Base-by-base conservation (phyloP, 352 stramenopile species). In the Phytopythium cucurbitacearum region DNA sequence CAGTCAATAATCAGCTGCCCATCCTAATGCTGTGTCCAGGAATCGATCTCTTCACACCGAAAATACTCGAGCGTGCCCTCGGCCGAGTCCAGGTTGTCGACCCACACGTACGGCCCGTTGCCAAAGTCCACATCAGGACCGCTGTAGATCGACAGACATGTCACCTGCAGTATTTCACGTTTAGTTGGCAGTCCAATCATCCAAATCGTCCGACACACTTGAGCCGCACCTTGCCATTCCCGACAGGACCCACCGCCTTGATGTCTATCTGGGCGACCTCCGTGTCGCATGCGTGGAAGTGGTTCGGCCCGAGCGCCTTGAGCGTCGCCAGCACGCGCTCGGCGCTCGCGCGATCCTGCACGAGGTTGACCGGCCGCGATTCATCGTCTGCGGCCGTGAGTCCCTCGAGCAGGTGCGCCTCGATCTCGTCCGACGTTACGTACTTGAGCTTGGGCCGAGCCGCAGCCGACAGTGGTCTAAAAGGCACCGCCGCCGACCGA, bases 241-340 rank as follows among this genome's bases (percentile, higher is more conserved):
- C 96, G 12, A 99, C 89, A 15, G 96, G 96, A 4, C 95, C 90
- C 15, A 97, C 82, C 13, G 77, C 75, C 48, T 96, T 97, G 41
- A 99, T 53, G 72, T 99, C 95, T 64, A 99, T 98, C 50, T 98
- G 85, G 48, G 88, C 96, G 15, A 99, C 96, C 71, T 99, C 97
- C 5, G 97, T 99, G 77, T 99, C 97, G 55, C 94, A 98, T 3
- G 96, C 97, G 68, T 98, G 94, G 56, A 97, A 92, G 37, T 91
- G 76, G 7, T 71, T 44, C 2, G 85, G 78, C 0, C 80, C 80
- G 4, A 91, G 71, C 60, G 63, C 54, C n/a, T 65, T 36, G 53
- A 94, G 82, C 51, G 71, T 77, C 15, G 71, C 51, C 47, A 94
- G 65, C 43, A 91, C 75, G 34, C 80, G 77, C 51, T 70, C 63